phyloP scores from a whole-genome alignment of 176 grass and related monocot genomes.

The Aegilops sharonensis region DNA sequence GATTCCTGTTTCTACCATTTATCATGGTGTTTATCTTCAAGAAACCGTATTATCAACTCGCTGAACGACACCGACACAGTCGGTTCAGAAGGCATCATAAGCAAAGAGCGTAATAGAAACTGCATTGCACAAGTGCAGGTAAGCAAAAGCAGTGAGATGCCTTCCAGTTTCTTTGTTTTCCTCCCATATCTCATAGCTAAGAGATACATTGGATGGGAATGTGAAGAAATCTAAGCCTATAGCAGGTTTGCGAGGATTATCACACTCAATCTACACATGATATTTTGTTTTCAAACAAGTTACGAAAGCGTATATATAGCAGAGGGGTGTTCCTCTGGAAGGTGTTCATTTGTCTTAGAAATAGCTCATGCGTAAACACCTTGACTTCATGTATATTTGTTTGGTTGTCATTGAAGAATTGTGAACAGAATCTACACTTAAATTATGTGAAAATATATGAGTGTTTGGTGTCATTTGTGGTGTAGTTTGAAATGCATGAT shows the following conservation, averaged over 20 bases:
- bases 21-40: neutral
- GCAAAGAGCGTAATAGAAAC: neutral
- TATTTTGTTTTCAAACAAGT: no score
- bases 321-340: no score
- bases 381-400: no score
- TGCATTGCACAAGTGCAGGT: neutral
- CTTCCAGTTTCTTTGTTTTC: neutral
- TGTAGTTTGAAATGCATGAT: no score
- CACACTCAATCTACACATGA: no score
- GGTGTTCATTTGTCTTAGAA: no score
- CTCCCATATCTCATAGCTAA: neutral
- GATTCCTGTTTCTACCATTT: fast-evolving
- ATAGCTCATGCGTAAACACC: no score
- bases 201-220: neutral
- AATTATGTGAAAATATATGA: neutral
- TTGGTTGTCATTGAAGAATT: no score
- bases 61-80: fast-evolving
- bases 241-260: neutral
- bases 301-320: no score
- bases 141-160: neutral
- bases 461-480: neutral
- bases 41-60: neutral
- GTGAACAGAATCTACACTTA: no score
- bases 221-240: neutral
- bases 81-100: neutral